A percentile compares a stretch with the other conserved stretches of the same genome.
phyloP scores from a whole-genome alignment of 2,329 filamentous ascomycete genomes.

The Pseudogymnoascus sp. region DNA sequence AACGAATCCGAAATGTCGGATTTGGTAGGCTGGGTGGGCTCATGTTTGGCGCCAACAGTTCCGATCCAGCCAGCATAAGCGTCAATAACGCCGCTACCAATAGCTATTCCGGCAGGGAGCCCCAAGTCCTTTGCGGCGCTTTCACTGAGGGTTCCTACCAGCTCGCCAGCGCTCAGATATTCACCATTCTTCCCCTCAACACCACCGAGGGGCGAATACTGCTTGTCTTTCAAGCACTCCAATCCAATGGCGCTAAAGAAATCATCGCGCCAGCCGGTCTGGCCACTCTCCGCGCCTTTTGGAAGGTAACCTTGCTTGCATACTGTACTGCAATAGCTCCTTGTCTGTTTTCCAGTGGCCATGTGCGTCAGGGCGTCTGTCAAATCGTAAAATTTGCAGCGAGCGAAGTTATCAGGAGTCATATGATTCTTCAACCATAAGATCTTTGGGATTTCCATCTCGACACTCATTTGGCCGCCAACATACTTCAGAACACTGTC shows the following conservation, averaged over 20 bases:
- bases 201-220: constrained; percentile 89
- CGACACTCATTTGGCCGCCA: constrained; percentile 95
- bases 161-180: constrained; percentile 85
- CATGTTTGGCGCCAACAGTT: constrained; percentile 90
- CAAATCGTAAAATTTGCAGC: constrained; percentile 96
- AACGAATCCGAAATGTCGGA: constrained; percentile 93
- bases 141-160: constrained; percentile 77
- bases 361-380: constrained; percentile 89
- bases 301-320: constrained; percentile 97
- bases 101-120: constrained; percentile 76
- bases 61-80: constrained; percentile 98
- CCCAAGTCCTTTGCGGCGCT: constrained; percentile 78
- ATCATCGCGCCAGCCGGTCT: constrained; percentile 97
- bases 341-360: constrained; percentile 82
- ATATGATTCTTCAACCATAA: constrained; percentile 98
- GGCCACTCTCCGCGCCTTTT: constrained; percentile 92
- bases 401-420: constrained; percentile 80
- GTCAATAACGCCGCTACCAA: constrained; percentile 95
- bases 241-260: constrained; percentile 84
- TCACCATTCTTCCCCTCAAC: constrained; percentile 90
- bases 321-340: constrained; percentile 91
- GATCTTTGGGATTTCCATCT: constrained; percentile 99
- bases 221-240: constrained; percentile 72
- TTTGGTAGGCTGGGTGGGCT: constrained; percentile 54
- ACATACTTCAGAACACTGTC: constrained; percentile 95